Evolutionary conservation across 2,329 filamentous ascomycete genomes (phyloP).

Genomic region (Penicillium sp.): DNA sequence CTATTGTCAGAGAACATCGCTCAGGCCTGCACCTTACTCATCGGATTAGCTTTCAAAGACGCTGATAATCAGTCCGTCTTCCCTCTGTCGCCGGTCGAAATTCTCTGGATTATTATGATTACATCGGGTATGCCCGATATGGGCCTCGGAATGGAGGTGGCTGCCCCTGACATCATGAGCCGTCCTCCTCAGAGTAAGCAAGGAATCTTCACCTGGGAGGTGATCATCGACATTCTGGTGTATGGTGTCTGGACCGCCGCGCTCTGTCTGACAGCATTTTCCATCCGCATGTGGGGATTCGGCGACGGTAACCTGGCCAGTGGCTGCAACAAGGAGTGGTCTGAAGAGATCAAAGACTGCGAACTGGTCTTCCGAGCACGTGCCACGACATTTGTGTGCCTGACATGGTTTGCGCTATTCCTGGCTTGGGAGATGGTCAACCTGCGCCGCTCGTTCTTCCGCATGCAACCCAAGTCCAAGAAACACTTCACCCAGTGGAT

Average conservation of each 20-base stretch:
- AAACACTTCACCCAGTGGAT: slow-evolving; percentile 64
- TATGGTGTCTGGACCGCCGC: slow-evolving; percentile 73
- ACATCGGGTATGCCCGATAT: slow-evolving; percentile 83
- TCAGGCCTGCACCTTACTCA: slow-evolving; percentile 74
- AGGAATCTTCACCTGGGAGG: slow-evolving; percentile 72
- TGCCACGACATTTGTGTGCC: slow-evolving; percentile 67
- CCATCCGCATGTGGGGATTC: slow-evolving; percentile 60
- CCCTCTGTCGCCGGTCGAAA: slow-evolving; percentile 76
- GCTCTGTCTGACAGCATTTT: slow-evolving; percentile 61
- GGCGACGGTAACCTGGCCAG: slow-evolving; percentile 57
- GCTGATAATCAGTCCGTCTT: slow-evolving; percentile 69
- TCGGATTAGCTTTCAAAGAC: slow-evolving; percentile 78
- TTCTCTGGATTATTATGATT: slow-evolving; percentile 89
- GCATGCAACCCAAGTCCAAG: slow-evolving; percentile 63
- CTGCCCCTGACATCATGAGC: slow-evolving; percentile 70
- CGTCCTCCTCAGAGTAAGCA: slow-evolving; percentile 69
- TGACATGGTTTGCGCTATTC: slow-evolving; percentile 76
- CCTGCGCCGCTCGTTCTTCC: slow-evolving; percentile 69
- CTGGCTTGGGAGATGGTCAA: slow-evolving; percentile 74
- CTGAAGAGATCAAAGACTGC: slow-evolving; percentile 49
- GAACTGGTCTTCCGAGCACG: slow-evolving; percentile 65
- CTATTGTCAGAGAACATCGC: slow-evolving; percentile 75
- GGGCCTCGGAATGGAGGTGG: slow-evolving; percentile 74
- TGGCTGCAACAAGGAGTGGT: slow-evolving; percentile 57
- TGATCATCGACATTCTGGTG: slow-evolving; percentile 72